Evolutionary conservation across 768 basidiomycete genomes (phyloP), one percentile per base, ranked within the genome.

Genomic region (Podaxis sp.): DNA sequence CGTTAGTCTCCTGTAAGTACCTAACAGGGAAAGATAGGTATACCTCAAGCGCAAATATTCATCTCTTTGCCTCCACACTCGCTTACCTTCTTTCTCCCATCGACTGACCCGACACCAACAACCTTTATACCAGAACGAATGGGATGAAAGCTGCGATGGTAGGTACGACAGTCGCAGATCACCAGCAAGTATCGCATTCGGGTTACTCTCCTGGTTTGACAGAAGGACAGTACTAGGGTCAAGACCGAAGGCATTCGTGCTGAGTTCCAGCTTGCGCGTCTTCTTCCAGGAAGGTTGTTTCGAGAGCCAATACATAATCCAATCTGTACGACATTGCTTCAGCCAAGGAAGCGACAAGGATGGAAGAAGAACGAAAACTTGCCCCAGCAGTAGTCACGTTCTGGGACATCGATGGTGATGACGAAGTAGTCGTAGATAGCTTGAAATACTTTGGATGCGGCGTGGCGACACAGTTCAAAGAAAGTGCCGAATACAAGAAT

Each of bases 261-360:
- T 79, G 38, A 87, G 73, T 48, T 83, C 71, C 27, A 88, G 74
- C 59, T 80, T 77, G 6, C 85, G 80, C 5, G 82, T 79, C 38
- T 71, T 63, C 54, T 79, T 72, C 85, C 85, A 89, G n/a, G 79
- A 74, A 18, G 84, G 79, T 44, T 84, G 83, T 55, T 78, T 77
- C 3, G 86, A 83, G 0, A 90, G 70, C 88, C 89, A 91, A 42
- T 79, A 71, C 79, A 89, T 80, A 66, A 90, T 77, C 89, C 89
- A 91, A 40, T 79, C 87, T 89, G 59, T 27, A 40, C 40, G 51
- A 35, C 32, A 35, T 32, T 2, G 44, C 47, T 37, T 38, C 16
- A 56, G 47, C 14, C 2, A 18, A 7, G 3, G 9, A 16, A n/a
- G 18, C 6, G 14, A 44, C n/a, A n/a, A 4, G 9, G 18, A 23